Evolutionary conservation across 1,139 yeast genomes (phyloP).

Genomic region (Groenewaldozyma auringiensis): DNA sequence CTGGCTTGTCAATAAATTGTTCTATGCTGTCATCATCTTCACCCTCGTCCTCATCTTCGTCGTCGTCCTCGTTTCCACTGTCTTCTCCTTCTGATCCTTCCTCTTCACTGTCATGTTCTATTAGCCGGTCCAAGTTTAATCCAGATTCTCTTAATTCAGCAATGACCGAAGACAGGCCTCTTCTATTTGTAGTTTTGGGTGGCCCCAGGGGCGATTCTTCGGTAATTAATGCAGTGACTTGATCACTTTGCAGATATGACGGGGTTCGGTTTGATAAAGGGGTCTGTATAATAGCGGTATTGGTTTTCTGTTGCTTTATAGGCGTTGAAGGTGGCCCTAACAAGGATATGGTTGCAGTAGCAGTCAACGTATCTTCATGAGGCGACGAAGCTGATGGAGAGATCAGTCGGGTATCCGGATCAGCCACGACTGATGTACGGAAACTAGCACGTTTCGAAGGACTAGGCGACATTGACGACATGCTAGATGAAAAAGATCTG

Average conservation of each 20-base stretch:
- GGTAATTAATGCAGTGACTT: not conserved
- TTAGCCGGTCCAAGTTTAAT: conserved; percentile 25
- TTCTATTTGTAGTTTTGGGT: not conserved
- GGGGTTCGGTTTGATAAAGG: conserved; percentile 1
- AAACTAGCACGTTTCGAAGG: not conserved
- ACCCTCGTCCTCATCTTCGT: conserved; percentile 9
- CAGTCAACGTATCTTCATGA: not conserved
- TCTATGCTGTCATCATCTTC: conserved; percentile 11
- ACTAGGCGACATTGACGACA: not conserved
- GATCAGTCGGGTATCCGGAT: not conserved
- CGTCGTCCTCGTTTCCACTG: conserved; percentile 14
- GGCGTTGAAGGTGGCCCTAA: conserved; percentile 6
- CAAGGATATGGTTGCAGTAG: conserved; percentile 3
- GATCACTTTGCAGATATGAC: not conserved
- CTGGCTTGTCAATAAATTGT: conserved; percentile 9
- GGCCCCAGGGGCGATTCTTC: conserved; percentile 3
- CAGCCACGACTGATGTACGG: not conserved
- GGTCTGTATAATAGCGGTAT: not conserved
- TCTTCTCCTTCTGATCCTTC: conserved; percentile 4
- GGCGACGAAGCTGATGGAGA: not conserved
- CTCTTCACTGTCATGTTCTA: conserved; percentile 12
- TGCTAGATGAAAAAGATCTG: conserved; percentile 24
- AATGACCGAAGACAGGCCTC: not conserved
- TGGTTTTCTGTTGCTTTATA: not conserved
- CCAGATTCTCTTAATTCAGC: conserved; percentile 12